Base-by-base conservation (phyloP, 2,329 filamentous ascomycete species). In the Xylariaceae sp. region DNA sequence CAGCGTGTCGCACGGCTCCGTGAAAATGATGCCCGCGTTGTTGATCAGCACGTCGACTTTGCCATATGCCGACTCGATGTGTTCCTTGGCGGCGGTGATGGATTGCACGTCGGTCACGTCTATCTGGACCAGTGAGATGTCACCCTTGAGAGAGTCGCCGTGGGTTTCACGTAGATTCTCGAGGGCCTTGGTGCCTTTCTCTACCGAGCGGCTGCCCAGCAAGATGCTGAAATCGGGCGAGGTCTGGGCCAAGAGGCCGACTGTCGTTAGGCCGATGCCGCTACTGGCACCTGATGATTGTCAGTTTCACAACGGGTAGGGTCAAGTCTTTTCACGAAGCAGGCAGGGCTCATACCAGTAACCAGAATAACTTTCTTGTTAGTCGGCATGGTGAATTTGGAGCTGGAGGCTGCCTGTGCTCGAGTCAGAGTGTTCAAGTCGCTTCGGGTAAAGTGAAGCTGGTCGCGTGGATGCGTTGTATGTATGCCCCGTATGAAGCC, bases 51-150 rank as follows among this genome's bases (percentile, higher is more conserved):
- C 75, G 54, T 83, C 78, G 45, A 87, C 74, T 38, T 58, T 62
- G 36, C 63, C 66, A 55, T 77, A 74, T 48, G 75, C 72, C 42
- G 69, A 63, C 6, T 71, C 67, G 40, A 87, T 68, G 38, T 80
- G 71, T 2, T 78, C 59, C 17, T 75, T 76, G 11, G 83, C 70
- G 1, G 72, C 71, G 30, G 74, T 64, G 45, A 87, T 77, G 15
- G 82, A 78, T 1, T 73, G 68, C 59, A 83, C 81, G 50, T 77
- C 75, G 14, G 78, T 80, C 0, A 86, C 73, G 59, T 87, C 83
- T 48, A 80, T 77, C 2, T 77, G 71, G 6, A 77, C 64, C 1
- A 71, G 74, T 43, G 83, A 82, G 62, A 86, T 83, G 39, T 76
- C 61, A 9, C 81, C 80, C 5, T 73, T 60, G 39, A 71, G 68